phyloP scores from a whole-genome alignment of 352 stramenopile species.

The Phytophthora pseudosyringae region DNA sequence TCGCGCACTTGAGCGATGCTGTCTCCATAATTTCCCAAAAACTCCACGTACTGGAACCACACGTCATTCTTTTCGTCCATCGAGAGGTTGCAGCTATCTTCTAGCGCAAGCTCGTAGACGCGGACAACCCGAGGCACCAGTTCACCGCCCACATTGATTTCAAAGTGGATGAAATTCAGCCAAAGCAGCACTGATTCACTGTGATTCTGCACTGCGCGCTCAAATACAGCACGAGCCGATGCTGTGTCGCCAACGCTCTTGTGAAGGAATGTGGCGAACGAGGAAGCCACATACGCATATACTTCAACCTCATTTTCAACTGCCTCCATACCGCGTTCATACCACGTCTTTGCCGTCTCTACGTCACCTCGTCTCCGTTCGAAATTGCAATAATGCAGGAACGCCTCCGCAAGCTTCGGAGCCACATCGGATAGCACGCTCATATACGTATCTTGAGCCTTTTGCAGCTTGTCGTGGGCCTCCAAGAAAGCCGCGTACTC shows the following conservation, averaged over 20 bases:
- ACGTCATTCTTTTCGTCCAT: constrained; percentile 83
- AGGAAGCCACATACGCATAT: constrained; percentile 55
- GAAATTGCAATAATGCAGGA: constrained; percentile 75
- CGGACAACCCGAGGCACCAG: constrained; percentile 47
- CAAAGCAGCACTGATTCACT: constrained; percentile 62
- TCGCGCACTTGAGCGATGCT: constrained; percentile 56
- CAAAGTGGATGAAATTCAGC: constrained; percentile 77
- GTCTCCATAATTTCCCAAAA: constrained; percentile 64
- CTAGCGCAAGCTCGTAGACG: constrained; percentile 57
- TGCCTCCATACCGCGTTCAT: constrained; percentile 56
- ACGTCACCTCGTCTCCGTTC: constrained; percentile 63
- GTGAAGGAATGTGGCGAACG: constrained; percentile 67
- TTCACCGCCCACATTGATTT: constrained; percentile 44
- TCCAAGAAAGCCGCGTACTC: constrained; percentile 81
- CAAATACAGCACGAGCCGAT: constrained; percentile 51
- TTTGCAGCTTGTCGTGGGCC: constrained; percentile 54
- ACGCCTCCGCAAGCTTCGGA: constrained; percentile 68
- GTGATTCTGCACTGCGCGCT: constrained; percentile 50
- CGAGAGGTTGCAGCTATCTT: constrained; percentile 55
- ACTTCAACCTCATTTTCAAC: constrained; percentile 49
- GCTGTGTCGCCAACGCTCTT: constrained; percentile 49
- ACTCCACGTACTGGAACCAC: constrained; percentile 83
- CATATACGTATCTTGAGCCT: constrained; percentile 58
- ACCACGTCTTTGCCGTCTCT: constrained; percentile 58
- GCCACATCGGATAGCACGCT: constrained; percentile 63